Evolutionary conservation across 495 filamentous ascomycete genomes (phyloP).

Genomic region (Podospora tetraspora): DNA sequence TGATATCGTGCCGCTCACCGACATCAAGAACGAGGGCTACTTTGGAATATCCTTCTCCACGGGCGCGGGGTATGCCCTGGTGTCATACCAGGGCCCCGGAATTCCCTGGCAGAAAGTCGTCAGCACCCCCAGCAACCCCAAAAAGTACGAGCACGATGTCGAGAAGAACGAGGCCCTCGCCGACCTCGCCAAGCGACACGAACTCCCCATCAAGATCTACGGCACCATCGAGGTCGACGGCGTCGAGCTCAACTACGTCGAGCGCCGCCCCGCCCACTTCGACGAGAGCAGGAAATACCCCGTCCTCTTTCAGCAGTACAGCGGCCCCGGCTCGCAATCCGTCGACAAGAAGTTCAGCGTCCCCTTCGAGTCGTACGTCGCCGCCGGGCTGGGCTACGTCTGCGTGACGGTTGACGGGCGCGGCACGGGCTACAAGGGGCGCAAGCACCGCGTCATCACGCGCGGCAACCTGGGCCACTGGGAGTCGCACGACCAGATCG

Average conservation of each 20-base stretch:
- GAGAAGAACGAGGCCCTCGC: constrained; percentile 71
- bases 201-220: constrained; percentile 80
- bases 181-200: constrained; percentile 63
- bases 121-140: constrained; percentile 65
- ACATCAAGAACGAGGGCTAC: constrained; percentile 73
- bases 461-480: constrained; percentile 78
- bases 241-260: constrained; percentile 76
- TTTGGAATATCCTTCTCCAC: constrained; percentile 83
- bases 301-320: constrained; percentile 89
- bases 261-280: constrained; percentile 88
- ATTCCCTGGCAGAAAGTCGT: constrained; percentile 92
- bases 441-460: constrained; percentile 72
- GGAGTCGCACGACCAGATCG: constrained; percentile 88
- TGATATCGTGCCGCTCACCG: constrained; percentile 62
- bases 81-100: constrained; percentile 76
- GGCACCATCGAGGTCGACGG: constrained; percentile 68
- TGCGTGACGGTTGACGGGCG: constrained; percentile 93
- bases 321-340: constrained; percentile 81
- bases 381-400: constrained; percentile 82
- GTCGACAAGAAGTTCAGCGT: constrained; percentile 77
- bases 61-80: constrained; percentile 70
- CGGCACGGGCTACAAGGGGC: constrained; percentile 86
- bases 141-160: constrained; percentile 59
- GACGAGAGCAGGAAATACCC: constrained; percentile 81
- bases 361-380: constrained; percentile 87